Percentiles rank a stretch among this genome's conserved stretches.
Conservation (phyloP, 1,284 basidiomycete genomes). For the Agaricales sp. region DNA sequence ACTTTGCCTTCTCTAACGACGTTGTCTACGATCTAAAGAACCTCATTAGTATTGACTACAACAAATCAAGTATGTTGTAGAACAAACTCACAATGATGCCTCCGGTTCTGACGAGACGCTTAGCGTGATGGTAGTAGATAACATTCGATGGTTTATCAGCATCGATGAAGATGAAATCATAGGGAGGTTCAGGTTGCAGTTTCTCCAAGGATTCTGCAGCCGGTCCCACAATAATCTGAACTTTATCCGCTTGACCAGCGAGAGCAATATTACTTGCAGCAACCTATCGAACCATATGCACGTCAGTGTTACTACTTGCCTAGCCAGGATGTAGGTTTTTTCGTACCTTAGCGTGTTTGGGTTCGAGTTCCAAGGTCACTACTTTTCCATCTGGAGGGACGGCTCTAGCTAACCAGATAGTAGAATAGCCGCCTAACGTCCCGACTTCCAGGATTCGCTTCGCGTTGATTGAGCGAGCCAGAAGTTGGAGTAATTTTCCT, state of each 20-base stretch:
- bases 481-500: constrained; percentile 44
- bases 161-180: constrained; percentile 54
- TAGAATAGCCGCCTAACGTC: constrained; percentile 52
- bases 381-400: constrained; percentile 43
- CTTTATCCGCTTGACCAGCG: constrained; percentile 35
- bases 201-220: constrained; percentile 32
- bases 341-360: constrained; percentile 30
- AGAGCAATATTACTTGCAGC: constrained; percentile 38
- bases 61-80: too few relatives aligned
- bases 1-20: constrained; percentile 43
- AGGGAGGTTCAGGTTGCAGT: constrained; percentile 18
- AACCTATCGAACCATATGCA: too few relatives aligned
- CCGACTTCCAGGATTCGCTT: constrained; percentile 49
- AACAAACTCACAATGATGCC: constrained; percentile 41
- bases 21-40: constrained; percentile 45
- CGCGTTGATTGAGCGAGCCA: constrained; percentile 35
- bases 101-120: constrained; percentile 40
- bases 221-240: constrained; percentile 38
- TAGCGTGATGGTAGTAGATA: constrained; percentile 42
- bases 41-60: background rate
- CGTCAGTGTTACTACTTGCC: too few relatives aligned
- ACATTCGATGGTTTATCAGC: constrained; percentile 45
- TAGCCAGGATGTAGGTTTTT: background rate
- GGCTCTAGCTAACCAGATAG: constrained; percentile 48
- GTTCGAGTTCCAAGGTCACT: constrained; percentile 37